Evolutionary conservation across 202 grass and related monocot species (phyloP).

Genomic region (Carex arenaria): DNA sequence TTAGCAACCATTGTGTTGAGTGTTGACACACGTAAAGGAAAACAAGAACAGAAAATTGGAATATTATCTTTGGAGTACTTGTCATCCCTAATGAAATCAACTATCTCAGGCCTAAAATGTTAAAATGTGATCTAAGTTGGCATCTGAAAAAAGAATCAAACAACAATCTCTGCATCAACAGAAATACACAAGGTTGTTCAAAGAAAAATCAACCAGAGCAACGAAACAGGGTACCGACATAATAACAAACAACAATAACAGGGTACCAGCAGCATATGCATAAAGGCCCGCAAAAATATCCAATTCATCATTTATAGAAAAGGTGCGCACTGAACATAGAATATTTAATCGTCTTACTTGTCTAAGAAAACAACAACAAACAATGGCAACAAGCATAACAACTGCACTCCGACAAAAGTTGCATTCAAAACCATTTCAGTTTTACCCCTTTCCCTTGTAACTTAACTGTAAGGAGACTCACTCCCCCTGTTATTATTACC

Average conservation of each 20-base stretch:
- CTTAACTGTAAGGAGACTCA: conserved; percentile 32
- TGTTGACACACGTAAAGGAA: too few species aligned
- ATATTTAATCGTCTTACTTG: conserved; percentile 6
- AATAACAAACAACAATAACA: background rate
- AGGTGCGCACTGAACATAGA: conserved; percentile 9
- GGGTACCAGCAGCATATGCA: background rate
- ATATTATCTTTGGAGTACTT: too few species aligned
- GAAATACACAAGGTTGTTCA: too few species aligned
- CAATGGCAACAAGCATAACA: background rate
- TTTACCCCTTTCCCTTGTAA: background rate
- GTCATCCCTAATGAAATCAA: too few species aligned
- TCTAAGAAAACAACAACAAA: conserved; percentile 11
- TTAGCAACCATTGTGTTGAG: too few species aligned
- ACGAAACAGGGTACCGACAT: too few species aligned
- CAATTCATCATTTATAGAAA: conserved; percentile 3
- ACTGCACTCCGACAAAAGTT: background rate
- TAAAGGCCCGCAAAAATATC: conserved; percentile 2
- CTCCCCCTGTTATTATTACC: conserved; percentile 34
- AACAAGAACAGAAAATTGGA: too few species aligned
- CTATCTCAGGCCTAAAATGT: too few species aligned
- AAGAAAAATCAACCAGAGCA: too few species aligned
- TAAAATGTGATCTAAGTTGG: too few species aligned
- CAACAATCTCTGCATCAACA: too few species aligned
- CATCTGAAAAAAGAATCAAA: too few species aligned
- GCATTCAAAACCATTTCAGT: background rate